A percentile compares a stretch with the other conserved stretches of the same genome.
Evolutionary conservation across 2,329 filamentous ascomycete species (phyloP).

Genomic region (Fusarium subtropicale): DNA sequence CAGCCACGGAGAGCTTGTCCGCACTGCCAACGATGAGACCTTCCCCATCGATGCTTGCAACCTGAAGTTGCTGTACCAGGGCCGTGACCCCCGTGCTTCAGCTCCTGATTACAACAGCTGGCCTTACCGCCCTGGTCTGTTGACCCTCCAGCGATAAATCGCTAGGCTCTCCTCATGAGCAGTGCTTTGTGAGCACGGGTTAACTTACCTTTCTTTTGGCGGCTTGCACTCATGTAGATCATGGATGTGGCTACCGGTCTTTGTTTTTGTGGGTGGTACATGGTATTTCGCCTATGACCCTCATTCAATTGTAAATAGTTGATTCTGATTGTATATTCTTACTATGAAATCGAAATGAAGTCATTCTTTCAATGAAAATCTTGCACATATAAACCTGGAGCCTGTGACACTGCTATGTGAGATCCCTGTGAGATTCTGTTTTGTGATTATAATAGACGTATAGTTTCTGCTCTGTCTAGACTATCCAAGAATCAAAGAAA

Average conservation of each 20-base stretch:
- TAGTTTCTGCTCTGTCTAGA: background rate
- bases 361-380: constrained; percentile 20
- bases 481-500: background rate
- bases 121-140: constrained; percentile 24
- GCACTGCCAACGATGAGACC: constrained; percentile 69
- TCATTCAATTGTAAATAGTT: constrained; percentile 26
- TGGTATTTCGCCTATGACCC: constrained; percentile 8
- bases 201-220: background rate
- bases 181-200: background rate
- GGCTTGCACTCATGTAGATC: background rate
- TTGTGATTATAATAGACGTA: too few species aligned
- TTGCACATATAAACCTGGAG: background rate
- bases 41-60: constrained; percentile 73
- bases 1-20: constrained; percentile 72
- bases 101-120: constrained; percentile 56
- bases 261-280: constrained; percentile 6
- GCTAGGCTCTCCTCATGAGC: background rate
- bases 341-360: background rate
- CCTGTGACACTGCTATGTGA: background rate
- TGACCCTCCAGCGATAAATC: constrained; percentile 15
- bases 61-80: constrained; percentile 73
- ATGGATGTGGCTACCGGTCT: constrained; percentile 9
- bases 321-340: constrained; percentile 20
- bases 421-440: background rate
- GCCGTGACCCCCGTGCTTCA: constrained; percentile 52